A percentile compares a stretch with the other conserved stretches of the same genome.
phyloP scores from a whole-genome alignment of 129 eudicot genomes.

The Flaveria robusta region DNA sequence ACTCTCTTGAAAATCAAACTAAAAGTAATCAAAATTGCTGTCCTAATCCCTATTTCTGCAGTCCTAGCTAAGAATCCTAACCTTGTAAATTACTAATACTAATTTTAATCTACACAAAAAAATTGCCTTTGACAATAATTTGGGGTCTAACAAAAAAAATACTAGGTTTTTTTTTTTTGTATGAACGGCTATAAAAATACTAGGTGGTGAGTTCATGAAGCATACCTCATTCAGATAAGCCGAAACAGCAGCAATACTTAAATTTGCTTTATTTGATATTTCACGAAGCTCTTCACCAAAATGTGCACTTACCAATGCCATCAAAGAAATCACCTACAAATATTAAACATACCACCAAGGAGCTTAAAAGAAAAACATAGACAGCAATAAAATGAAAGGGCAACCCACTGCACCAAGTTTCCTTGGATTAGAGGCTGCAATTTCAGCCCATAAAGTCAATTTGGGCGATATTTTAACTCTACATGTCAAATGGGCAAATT shows the following conservation, averaged over 20 bases:
- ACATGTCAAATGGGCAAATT: not conserved
- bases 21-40: not conserved
- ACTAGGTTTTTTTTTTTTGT: too few species aligned
- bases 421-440: slow-evolving; percentile 1
- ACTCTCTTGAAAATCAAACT: not conserved
- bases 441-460: not conserved
- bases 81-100: not conserved
- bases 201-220: slow-evolving; percentile 6
- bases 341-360: slow-evolving; percentile 12
- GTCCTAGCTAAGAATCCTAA: not conserved
- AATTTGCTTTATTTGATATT: slow-evolving; percentile 69
- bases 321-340: slow-evolving; percentile 71
- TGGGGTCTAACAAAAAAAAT: not conserved
- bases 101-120: not conserved
- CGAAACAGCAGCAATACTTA: slow-evolving; percentile 74
- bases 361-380: slow-evolving; percentile 16
- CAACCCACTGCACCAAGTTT: slow-evolving; percentile 16
- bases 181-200: not conserved
- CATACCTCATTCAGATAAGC: slow-evolving; percentile 90
- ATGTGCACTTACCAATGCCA: slow-evolving; percentile 61
- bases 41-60: not conserved
- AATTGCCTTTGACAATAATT: not conserved
- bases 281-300: slow-evolving; percentile 83
- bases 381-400: not conserved
- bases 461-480: not conserved